Percentiles rank a stretch among this genome's conserved stretches.
phyloP scores from a whole-genome alignment of 768 basidiomycete genomes.

The Suillus tomentosus region DNA sequence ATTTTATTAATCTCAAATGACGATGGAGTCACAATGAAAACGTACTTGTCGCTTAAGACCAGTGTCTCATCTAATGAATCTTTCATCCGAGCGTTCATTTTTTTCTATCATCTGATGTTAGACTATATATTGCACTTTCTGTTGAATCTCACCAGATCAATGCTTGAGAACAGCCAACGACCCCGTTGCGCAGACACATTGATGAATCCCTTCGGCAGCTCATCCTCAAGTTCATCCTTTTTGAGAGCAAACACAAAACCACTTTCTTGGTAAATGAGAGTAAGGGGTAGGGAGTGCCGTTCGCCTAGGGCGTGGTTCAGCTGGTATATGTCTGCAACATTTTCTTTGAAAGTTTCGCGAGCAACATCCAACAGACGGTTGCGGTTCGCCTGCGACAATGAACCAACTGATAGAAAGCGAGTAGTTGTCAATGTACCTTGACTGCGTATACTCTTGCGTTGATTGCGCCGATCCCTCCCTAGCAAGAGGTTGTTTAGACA shows the following conservation, averaged over 20 bases:
- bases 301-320: slow-evolving; percentile 61
- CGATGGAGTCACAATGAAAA: neutral
- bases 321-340: slow-evolving; percentile 82
- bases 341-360: slow-evolving; percentile 92
- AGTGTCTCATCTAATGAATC: slow-evolving; percentile 91
- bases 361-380: slow-evolving; percentile 92
- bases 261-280: slow-evolving; percentile 67
- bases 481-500: slow-evolving; percentile 4
- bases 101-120: slow-evolving; percentile 53
- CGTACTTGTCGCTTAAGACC: slow-evolving; percentile 79
- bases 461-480: slow-evolving; percentile 74
- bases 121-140: neutral
- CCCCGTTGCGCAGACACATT: slow-evolving; percentile 68
- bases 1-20: neutral
- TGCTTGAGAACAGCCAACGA: slow-evolving; percentile 73
- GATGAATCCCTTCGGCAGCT: slow-evolving; percentile 70
- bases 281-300: slow-evolving; percentile 63
- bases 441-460: slow-evolving; percentile 90
- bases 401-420: neutral
- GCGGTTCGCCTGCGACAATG: slow-evolving; percentile 57
- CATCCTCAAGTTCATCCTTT: slow-evolving; percentile 52
- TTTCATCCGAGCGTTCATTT: slow-evolving; percentile 85
- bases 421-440: slow-evolving; percentile 41
- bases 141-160: slow-evolving; percentile 66
- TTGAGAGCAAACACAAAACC: slow-evolving; percentile 76